These are phyloP conservation scores for Conidiobolus incongruus DNA, from an alignment of 371 early-diverging fungal genomes.

Conservation along the genomic window DNA sequence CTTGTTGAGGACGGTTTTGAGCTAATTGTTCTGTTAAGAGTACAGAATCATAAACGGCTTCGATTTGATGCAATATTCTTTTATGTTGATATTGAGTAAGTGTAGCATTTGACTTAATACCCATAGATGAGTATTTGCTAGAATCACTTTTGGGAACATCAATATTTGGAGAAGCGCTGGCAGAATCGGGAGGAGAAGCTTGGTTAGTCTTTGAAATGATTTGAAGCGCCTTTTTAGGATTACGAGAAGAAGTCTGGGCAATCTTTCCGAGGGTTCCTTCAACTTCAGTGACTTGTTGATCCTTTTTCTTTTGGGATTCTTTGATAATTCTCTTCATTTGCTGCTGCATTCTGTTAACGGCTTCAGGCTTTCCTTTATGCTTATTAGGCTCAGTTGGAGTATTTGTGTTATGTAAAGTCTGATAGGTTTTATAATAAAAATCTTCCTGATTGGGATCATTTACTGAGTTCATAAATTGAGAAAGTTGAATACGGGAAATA, in stretches of 20 bases:
- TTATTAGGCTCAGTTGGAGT: slow-evolving; percentile 3
- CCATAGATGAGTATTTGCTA: not conserved
- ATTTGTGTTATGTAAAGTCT: slow-evolving; percentile 17
- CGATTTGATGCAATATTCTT: slow-evolving; percentile 42
- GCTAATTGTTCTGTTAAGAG: slow-evolving; percentile 64
- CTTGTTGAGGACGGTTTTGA: slow-evolving; percentile 23
- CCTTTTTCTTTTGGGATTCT: slow-evolving; percentile 11
- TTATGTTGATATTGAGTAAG: slow-evolving; percentile 18
- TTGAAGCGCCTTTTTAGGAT: slow-evolving; percentile 72
- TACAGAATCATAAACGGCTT: slow-evolving; percentile 50
- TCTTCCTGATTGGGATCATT: slow-evolving; percentile 80
- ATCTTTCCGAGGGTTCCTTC: slow-evolving; percentile 88
- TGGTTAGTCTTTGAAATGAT: slow-evolving; percentile 13
- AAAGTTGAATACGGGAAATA: slow-evolving; percentile 75
- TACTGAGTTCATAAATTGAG: slow-evolving; percentile 52
- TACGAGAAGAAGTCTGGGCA: slow-evolving; percentile 59
- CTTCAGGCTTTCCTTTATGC: slow-evolving; percentile 8
- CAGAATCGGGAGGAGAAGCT: not conserved
- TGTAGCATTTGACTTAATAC: slow-evolving; percentile 2
- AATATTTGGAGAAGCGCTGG: not conserved
- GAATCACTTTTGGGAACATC: not conserved
- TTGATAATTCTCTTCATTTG: slow-evolving; percentile 31
- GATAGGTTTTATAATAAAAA: slow-evolving; percentile 80
- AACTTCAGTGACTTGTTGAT: slow-evolving; percentile 78
- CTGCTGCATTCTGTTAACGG: slow-evolving; percentile 5